Conservation (phyloP, 2,329 filamentous ascomycete genomes). For the Pestalotiopsis sp. region DNA sequence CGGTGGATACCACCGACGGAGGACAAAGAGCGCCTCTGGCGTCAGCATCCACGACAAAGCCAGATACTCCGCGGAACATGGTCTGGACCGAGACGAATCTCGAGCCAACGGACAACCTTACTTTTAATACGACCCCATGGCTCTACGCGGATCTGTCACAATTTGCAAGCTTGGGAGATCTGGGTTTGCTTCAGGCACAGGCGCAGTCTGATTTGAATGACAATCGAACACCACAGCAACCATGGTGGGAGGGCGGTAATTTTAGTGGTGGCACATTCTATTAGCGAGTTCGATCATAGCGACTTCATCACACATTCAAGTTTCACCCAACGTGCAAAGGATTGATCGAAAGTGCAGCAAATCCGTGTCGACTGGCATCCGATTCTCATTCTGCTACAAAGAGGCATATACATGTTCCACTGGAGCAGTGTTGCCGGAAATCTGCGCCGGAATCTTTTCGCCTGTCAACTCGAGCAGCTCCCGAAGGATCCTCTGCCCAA, state of each 20-base stretch:
- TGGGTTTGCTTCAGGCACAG: conserved; percentile 34
- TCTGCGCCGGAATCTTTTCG: no score
- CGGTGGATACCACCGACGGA: conserved; percentile 52
- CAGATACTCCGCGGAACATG: conserved; percentile 23
- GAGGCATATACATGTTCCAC: no score
- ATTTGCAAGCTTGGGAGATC: conserved; percentile 39
- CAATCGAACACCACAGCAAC: background rate
- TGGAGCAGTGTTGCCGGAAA: no score
- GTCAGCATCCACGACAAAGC: conserved; percentile 27
- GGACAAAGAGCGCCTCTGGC: conserved; percentile 50
- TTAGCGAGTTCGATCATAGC: conserved; percentile 20
- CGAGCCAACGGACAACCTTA: conserved; percentile 38
- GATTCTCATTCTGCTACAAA: no score
- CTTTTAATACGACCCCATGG: conserved; percentile 45
- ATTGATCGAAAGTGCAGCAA: no score
- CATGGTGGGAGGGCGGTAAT: conserved; percentile 44
- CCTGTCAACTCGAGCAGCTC: no score
- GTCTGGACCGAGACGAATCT: conserved; percentile 32
- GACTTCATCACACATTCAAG: no score
- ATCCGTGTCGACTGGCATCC: no score
- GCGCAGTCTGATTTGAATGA: conserved; percentile 23
- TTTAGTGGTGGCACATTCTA: conserved; percentile 42
- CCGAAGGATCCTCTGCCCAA: no score
- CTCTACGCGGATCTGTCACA: conserved; percentile 44
- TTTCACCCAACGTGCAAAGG: no score